Conservation (phyloP, 352 stramenopile species). For the Phytophthora syringae region DNA sequence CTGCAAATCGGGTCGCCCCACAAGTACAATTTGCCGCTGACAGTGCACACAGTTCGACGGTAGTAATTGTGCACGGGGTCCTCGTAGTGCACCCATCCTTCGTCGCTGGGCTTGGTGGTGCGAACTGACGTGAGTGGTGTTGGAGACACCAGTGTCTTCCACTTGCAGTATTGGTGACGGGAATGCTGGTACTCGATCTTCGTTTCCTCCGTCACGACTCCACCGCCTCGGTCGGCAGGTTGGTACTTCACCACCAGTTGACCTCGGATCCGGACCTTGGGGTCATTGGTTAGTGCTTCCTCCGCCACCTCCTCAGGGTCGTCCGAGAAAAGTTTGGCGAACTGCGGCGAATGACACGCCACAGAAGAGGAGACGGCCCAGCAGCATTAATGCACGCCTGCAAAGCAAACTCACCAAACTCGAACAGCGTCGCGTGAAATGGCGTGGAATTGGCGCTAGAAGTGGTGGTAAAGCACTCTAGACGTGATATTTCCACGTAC, state of each 20-base stretch:
- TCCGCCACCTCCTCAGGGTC: conserved; percentile 15
- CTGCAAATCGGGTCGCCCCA: conserved; percentile 68
- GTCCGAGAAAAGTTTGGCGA: conserved; percentile 19
- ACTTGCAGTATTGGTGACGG: conserved; percentile 28
- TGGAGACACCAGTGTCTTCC: conserved; percentile 30
- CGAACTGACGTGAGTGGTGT: background rate
- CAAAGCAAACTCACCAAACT: conserved; percentile 38
- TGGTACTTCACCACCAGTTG: conserved; percentile 38
- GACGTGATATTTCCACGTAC: conserved; percentile 26
- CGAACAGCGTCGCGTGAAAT: conserved; percentile 34
- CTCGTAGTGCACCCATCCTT: conserved; percentile 30
- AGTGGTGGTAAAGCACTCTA: conserved; percentile 35
- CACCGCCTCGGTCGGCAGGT: background rate
- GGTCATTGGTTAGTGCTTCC: conserved; percentile 10
- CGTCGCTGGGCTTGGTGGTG: conserved; percentile 10
- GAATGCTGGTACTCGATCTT: conserved; percentile 35
- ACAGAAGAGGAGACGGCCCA: conserved; percentile 34
- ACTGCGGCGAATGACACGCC: conserved; percentile 41
- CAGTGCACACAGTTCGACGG: conserved; percentile 27
- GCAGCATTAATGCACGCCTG: conserved; percentile 44
- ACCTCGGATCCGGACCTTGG: conserved; percentile 34
- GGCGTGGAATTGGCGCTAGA: conserved; percentile 10
- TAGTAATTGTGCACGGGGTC: conserved; percentile 32
- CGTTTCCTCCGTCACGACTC: conserved; percentile 34
- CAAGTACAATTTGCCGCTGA: conserved; percentile 38